phyloP scores from a whole-genome alignment of 805 yeast species.

The Metschnikowia gelsemii region DNA sequence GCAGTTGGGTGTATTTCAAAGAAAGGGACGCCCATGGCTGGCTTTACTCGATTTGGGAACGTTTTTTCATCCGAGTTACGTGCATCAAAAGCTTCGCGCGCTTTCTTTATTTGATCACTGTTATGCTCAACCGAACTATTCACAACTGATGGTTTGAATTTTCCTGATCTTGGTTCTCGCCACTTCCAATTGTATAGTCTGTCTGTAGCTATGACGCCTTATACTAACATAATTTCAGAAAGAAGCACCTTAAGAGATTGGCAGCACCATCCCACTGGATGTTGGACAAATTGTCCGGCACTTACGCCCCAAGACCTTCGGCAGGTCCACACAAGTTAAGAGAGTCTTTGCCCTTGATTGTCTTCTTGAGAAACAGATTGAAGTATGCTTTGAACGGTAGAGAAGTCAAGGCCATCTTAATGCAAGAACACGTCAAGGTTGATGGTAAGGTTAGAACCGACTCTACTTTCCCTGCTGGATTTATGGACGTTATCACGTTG shows the following conservation, averaged over 20 bases:
- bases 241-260: constrained; percentile 98
- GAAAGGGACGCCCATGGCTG: neutral
- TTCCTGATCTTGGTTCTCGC: neutral
- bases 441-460: constrained; percentile 99
- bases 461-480: constrained; percentile 98
- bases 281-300: constrained; percentile 99
- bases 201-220: constrained; percentile 7
- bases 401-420: constrained; percentile 96
- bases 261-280: constrained; percentile 99
- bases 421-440: constrained; percentile 98
- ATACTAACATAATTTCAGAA: constrained; percentile 51
- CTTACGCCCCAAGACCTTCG: constrained; percentile 99
- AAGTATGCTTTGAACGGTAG: constrained; percentile 99
- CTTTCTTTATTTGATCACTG: neutral
- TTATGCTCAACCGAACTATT: too few species aligned
- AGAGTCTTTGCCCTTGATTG: constrained; percentile 96
- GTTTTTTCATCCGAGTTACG: neutral
- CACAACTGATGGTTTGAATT: too few species aligned
- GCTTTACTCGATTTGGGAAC: neutral
- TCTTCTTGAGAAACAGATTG: constrained; percentile 96
- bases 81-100: neutral
- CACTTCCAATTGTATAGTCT: constrained; percentile 7
- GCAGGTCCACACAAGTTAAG: constrained; percentile 99
- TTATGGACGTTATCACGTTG: constrained; percentile 97
- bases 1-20: neutral